Evolutionary conservation across 148 eudicot genomes (phyloP), one percentile per base, ranked within the genome.

Genomic region (Spergularia marina): DNA sequence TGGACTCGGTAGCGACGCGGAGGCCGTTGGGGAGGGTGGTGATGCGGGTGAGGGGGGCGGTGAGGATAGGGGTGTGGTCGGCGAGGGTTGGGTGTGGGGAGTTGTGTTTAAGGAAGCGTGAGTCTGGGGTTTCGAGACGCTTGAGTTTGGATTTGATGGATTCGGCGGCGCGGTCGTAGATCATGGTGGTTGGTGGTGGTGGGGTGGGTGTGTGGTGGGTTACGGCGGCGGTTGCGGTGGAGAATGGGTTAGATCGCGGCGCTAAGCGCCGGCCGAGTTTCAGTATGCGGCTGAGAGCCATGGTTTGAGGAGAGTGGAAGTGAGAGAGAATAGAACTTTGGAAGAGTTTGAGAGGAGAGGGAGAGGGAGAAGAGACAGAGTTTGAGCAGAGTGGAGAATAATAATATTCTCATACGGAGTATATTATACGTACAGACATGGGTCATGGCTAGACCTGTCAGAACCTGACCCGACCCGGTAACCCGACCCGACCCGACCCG

Each of bases 121-220:
- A 81, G 82, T 94, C 89, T 1, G 95, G 91, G 25, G 76, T 73
- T 16, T 82, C 80, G 36, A 94, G 91, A 5, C 39, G 78, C 6
- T 73, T 65, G 66, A 94, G 83, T 74, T 87, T 90, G 2, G 82
- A 67, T 71, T 91, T 91, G 18, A 91, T 84, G 69, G 75, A 10
- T 74, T 87, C 90, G 14, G 95, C 90, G 57, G 89, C 82, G 53
- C 88, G 89, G 72, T 94, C 98, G 84, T 94, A 91, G 82, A 83
- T 60, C 93, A 86, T 89, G 76, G 83, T 81, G 55, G 72, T 71
- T 2, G 91, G 87, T 0, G 88, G 86, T 6, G 85, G 91, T 5
- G 96, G 86, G 86, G 87, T 1, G 51, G 82, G 1, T 83, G 57
- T 10, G 83, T 16, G 2, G 82, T n/a, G 16, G 83, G 12, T 56